A percentile compares a stretch with the other conserved stretches of the same genome.
Evolutionary conservation across 129 eudicot genomes (phyloP).

Genomic region (Smallanthus sonchifolius): DNA sequence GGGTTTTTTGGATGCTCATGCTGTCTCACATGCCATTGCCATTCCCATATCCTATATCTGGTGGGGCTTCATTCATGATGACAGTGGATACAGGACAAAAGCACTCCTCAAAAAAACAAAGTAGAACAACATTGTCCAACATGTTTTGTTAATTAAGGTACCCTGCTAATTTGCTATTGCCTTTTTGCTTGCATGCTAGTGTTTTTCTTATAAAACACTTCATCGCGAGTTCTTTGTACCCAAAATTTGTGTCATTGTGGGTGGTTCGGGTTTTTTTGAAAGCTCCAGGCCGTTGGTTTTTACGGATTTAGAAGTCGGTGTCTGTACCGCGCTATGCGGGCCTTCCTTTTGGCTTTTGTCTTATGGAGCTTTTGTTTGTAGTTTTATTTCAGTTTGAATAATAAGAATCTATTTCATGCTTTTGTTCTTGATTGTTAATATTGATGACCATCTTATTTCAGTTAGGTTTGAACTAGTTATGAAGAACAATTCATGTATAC

Average conservation of each 20-base stretch:
- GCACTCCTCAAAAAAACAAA: conserved; percentile 60
- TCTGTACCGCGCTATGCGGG: conserved; percentile 41
- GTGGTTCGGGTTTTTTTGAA: conserved; percentile 37
- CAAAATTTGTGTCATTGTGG: conserved; percentile 31
- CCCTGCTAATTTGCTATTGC: not conserved
- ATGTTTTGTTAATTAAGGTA: conserved; percentile 10
- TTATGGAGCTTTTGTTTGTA: conserved; percentile 33
- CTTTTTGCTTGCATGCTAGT: conserved; percentile 50
- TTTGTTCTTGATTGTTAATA: not conserved
- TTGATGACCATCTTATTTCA: not conserved
- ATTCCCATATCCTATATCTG: conserved; percentile 69
- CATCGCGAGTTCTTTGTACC: conserved; percentile 46
- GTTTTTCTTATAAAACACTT: conserved; percentile 29
- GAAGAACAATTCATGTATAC: not conserved
- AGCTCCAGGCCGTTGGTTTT: conserved; percentile 45
- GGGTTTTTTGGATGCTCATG: conserved; percentile 78
- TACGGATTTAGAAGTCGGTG: conserved; percentile 34
- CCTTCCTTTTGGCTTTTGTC: conserved; percentile 33
- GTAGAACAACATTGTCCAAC: conserved; percentile 24
- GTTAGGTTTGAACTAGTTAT: conserved; percentile 1
- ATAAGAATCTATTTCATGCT: conserved; percentile 24
- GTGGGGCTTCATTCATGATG: conserved; percentile 92
- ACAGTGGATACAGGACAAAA: conserved; percentile 69
- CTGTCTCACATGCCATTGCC: conserved; percentile 72
- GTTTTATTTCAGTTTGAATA: conserved; percentile 18